These are phyloP conservation scores for Fusarium equiseti DNA, from an alignment of 2,329 filamentous ascomycete species.

Conservation along the genomic window DNA sequence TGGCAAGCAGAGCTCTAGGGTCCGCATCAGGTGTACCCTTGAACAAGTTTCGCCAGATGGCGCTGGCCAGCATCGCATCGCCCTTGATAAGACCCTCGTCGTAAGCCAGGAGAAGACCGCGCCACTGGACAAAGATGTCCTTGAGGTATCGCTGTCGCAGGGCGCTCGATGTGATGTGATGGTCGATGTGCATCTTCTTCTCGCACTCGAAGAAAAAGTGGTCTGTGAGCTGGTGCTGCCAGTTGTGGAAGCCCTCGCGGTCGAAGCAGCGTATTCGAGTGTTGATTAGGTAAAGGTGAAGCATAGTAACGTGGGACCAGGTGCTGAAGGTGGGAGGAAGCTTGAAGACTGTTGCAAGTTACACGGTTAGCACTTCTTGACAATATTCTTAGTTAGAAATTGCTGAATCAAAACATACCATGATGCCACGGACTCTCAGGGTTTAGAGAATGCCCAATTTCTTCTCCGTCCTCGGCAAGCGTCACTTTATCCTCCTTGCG, in stretches of 20 bases:
- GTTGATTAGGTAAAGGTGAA: conserved; percentile 94
- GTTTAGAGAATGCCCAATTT: conserved; percentile 70
- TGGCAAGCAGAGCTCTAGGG: conserved; percentile 62
- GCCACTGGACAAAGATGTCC: conserved; percentile 94
- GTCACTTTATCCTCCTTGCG: conserved; percentile 75
- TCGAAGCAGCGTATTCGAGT: conserved; percentile 86
- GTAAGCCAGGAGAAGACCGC: conserved; percentile 85
- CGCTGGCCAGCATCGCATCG: conserved; percentile 81
- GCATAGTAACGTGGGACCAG: conserved; percentile 95
- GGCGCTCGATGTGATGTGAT: conserved; percentile 73
- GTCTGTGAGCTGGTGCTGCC: conserved; percentile 92
- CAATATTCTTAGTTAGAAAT: not conserved
- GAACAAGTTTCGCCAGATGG: conserved; percentile 94
- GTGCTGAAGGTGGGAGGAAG: conserved; percentile 91
- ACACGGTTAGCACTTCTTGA: conserved; percentile 5
- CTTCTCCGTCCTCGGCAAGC: conserved; percentile 81
- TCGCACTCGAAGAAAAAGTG: conserved; percentile 95
- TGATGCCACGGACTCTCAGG: conserved; percentile 74
- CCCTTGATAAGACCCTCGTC: conserved; percentile 84
- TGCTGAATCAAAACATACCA: conserved; percentile 62
- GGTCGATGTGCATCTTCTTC: conserved; percentile 83
- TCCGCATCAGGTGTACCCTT: conserved; percentile 72
- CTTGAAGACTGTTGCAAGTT: conserved; percentile 71
- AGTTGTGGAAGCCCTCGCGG: conserved; percentile 74
- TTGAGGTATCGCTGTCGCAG: conserved; percentile 78